Conservation (phyloP, 441 rosid species). For the Populus tomentosa region DNA sequence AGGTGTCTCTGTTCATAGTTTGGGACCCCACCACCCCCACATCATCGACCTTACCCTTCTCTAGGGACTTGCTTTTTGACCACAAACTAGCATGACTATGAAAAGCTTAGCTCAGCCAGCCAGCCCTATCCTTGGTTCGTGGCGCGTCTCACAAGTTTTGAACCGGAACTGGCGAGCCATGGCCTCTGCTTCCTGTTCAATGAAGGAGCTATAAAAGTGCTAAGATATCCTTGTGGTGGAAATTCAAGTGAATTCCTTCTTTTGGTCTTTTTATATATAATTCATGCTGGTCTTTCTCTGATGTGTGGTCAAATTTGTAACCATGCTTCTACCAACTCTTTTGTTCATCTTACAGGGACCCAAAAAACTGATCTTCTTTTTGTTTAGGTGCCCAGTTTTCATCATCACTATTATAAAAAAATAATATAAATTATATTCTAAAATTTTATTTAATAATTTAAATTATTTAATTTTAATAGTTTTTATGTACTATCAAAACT, state of each 20-base stretch:
- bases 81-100: background rate
- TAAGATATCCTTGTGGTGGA: background rate
- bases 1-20: background rate
- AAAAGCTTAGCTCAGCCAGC: background rate
- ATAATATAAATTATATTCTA: too few species aligned
- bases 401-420: too few species aligned
- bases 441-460: too few species aligned
- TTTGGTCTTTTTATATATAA: background rate
- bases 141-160: background rate
- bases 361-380: background rate
- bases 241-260: conserved; percentile 4
- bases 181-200: background rate
- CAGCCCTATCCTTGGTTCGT: background rate
- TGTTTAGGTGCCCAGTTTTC: too few species aligned
- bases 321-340: background rate
- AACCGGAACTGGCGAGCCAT: background rate
- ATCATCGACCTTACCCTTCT: background rate
- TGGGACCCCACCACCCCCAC: background rate
- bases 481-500: too few species aligned
- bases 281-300: background rate
- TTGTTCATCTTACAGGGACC: background rate
- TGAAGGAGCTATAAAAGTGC: background rate
- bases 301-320: background rate
- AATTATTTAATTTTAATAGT: too few species aligned
- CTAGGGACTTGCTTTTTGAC: background rate